A percentile compares a stretch with the other conserved stretches of the same genome.
These are phyloP conservation scores for Canna indica DNA, from an alignment of 176 grass and related monocot genomes.

Conservation along the genomic window DNA sequence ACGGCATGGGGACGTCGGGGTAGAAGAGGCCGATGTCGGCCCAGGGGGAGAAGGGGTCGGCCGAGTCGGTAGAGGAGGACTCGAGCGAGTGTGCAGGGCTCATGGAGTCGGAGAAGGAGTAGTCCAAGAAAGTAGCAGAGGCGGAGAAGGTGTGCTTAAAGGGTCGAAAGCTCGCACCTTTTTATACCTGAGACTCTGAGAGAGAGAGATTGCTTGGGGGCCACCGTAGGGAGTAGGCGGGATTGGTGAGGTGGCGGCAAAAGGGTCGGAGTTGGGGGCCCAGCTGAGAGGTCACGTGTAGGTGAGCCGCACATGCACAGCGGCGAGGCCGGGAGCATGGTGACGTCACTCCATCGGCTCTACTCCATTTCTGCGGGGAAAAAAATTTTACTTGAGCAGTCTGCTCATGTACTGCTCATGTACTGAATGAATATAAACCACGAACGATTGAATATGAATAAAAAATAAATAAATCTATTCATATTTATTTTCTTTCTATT, in stretches of 20 bases:
- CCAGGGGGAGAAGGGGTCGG: constrained; percentile 25
- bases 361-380: no score
- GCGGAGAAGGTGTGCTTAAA: background rate
- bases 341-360: no score
- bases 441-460: no score
- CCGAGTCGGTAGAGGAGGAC: constrained; percentile 29
- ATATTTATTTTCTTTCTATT: no score
- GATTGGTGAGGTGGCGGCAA: background rate
- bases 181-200: background rate
- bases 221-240: background rate
- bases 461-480: background rate
- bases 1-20: constrained; percentile 13
- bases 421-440: no score
- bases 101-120: background rate
- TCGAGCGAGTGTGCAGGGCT: constrained; percentile 24
- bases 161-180: background rate
- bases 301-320: background rate
- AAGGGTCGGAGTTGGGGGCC: background rate
- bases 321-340: no score
- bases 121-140: constrained; percentile 17
- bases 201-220: no score
- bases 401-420: no score
- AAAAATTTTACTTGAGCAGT: no score
- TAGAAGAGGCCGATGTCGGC: background rate
- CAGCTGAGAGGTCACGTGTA: background rate